Evolutionary conservation across 768 basidiomycete genomes (phyloP), one percentile per base, ranked within the genome.

Genomic region (Wakefieldia striispora): DNA sequence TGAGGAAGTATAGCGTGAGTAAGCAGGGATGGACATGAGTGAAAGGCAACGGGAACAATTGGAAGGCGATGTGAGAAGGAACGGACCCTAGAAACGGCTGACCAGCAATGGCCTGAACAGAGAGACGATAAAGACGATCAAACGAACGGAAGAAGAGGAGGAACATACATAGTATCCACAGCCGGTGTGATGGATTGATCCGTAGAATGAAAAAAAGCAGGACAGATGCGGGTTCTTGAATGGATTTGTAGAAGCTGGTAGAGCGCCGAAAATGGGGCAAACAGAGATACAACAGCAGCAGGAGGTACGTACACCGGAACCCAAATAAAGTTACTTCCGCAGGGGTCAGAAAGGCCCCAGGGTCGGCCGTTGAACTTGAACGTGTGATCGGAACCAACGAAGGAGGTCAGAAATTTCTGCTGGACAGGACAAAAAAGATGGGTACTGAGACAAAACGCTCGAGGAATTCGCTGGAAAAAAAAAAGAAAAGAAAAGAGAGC

Each of bases 111-210:
- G 52, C 63, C 55, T 67, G 33, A 5, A 50, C 5, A 21, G 26
- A 39, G 40, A 40, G 19, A 21, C n/a, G 53, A 40, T 37, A 38
- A 29, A 49, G 38, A 38, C 35, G 31, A 54, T 45, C 17, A 16
- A 38, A 26, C 13, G 38, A 37, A 23, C 14, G 20, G 38, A 37
- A 20, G 41, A 14, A 45, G 41, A 4, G 35, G 47, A 48, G 45
- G 14, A 14, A 50, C 63, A 17, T 42, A 65, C 63, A 67, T 67
- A 31, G 55, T 47, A 54, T 46, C 29, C 26, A 39, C 40, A 7
- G 17, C n/a, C 35, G 21, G 8, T 39, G 19, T 36, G 53, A 56
- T 48, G 41, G 41, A 39, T 21, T 29, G 36, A 55, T 47, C 44
- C 44, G 39, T 14, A n/a, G 40, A 43, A 20, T 14, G 36, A 24